Evolutionary conservation across 495 filamentous ascomycete genomes (phyloP).

Genomic region (Xylaria telfairii): DNA sequence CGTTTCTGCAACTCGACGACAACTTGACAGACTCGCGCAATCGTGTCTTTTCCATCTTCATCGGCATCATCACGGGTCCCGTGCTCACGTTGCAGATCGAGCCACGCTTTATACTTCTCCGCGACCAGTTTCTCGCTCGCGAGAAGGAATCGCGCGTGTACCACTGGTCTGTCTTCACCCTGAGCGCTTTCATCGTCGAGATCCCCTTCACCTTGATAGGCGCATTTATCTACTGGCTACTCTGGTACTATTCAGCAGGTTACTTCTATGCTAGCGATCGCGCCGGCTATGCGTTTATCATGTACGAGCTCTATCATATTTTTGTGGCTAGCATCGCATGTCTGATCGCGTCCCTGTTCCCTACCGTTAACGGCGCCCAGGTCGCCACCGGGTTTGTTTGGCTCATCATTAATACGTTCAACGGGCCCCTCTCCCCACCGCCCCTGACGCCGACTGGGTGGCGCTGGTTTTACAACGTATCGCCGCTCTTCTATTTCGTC

Average conservation of each 20-base stretch:
- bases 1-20: constrained; percentile 45
- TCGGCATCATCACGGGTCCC: constrained; percentile 65
- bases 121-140: constrained; percentile 71
- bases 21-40: constrained; percentile 29
- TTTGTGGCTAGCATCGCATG: constrained; percentile 60
- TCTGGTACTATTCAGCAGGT: constrained; percentile 72
- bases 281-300: constrained; percentile 39
- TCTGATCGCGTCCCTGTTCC: constrained; percentile 58
- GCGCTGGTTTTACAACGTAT: constrained; percentile 72
- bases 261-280: constrained; percentile 64
- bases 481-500: constrained; percentile 73
- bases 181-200: constrained; percentile 72
- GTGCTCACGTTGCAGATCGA: constrained; percentile 71
- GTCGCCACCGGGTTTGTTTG: constrained; percentile 61
- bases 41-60: constrained; percentile 80
- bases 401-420: constrained; percentile 59
- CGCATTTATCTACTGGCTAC: constrained; percentile 68
- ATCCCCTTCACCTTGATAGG: constrained; percentile 72
- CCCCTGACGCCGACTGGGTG: constrained; percentile 59
- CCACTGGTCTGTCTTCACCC: constrained; percentile 73
- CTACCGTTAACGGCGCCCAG: constrained; percentile 60
- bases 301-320: constrained; percentile 48
- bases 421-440: constrained; percentile 62
- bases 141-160: constrained; percentile 75
- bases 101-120: constrained; percentile 69